phyloP scores from a whole-genome alignment of 179 eudicot genomes.

The Kewa caespitosa region DNA sequence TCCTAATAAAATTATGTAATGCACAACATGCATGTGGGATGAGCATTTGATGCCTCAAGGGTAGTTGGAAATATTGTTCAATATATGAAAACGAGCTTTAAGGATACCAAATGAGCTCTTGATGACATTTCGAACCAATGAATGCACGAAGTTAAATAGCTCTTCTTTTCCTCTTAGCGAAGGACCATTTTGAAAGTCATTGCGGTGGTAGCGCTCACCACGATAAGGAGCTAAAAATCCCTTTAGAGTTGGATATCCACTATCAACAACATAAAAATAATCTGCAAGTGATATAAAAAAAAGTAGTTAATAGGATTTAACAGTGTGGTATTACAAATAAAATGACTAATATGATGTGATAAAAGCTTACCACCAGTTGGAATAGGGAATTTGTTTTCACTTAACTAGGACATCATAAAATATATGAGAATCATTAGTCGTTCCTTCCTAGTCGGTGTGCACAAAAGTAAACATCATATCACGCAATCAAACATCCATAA shows the following conservation, averaged over 20 bases:
- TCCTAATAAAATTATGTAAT: conserved; percentile 3
- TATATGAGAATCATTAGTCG: too few species aligned
- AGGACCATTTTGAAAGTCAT: neutral
- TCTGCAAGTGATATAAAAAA: neutral
- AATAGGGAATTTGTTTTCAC: neutral
- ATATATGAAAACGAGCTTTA: neutral
- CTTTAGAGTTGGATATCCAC: neutral
- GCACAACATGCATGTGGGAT: conserved; percentile 2
- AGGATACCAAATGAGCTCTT: neutral
- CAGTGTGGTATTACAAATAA: neutral
- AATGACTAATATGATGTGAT: neutral
- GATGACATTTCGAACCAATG: neutral
- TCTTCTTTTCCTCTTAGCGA: neutral
- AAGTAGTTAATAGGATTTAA: neutral
- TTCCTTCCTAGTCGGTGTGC: too few species aligned
- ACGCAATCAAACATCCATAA: neutral
- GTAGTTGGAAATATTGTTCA: neutral
- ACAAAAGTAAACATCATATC: conserved; percentile 14
- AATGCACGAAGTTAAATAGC: neutral
- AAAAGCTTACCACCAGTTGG: neutral
- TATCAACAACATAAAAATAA: conserved; percentile 8
- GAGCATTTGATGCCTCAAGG: neutral
- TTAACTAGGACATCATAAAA: neutral
- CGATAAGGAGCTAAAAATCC: conserved; percentile 5
- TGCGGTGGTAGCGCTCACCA: neutral